phyloP scores from a whole-genome alignment of 1,284 basidiomycete species.

The Trichosporon sp. region DNA sequence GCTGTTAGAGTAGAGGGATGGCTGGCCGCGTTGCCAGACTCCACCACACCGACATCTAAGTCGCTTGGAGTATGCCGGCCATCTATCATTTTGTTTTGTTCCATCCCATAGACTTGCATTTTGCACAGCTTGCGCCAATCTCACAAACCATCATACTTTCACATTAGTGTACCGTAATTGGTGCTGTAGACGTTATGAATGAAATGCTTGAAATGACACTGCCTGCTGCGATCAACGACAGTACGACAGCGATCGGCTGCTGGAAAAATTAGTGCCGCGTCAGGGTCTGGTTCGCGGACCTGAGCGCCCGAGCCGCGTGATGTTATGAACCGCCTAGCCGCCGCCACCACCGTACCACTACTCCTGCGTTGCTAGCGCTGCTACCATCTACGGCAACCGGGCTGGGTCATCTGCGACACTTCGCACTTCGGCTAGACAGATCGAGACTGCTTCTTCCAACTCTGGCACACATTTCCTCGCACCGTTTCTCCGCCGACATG shows the following conservation, averaged over 20 bases:
- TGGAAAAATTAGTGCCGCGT: background rate
- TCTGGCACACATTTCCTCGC: background rate
- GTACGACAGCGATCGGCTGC: no score
- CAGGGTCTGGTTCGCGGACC: background rate
- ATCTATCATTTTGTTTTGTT: background rate
- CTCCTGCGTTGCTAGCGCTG: background rate
- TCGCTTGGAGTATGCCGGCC: background rate
- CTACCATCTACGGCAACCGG: background rate
- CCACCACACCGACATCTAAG: background rate
- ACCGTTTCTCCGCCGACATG: background rate
- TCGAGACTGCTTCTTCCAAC: background rate
- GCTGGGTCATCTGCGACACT: background rate
- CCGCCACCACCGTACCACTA: background rate
- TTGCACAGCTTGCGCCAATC: constrained; percentile 17
- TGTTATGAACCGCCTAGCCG: constrained; percentile 9
- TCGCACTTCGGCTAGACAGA: background rate
- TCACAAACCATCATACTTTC: constrained; percentile 9
- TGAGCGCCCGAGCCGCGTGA: background rate
- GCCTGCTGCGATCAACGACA: background rate
- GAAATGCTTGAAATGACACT: constrained; percentile 14
- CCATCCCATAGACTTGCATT: constrained; percentile 16
- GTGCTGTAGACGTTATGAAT: constrained; percentile 19
- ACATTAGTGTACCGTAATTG: constrained; percentile 12
- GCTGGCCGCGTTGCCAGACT: constrained; percentile 11
- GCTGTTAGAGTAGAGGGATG: background rate